Evolutionary conservation across 306 rosid genomes (phyloP).

Genomic region (Malus sylvestris): DNA sequence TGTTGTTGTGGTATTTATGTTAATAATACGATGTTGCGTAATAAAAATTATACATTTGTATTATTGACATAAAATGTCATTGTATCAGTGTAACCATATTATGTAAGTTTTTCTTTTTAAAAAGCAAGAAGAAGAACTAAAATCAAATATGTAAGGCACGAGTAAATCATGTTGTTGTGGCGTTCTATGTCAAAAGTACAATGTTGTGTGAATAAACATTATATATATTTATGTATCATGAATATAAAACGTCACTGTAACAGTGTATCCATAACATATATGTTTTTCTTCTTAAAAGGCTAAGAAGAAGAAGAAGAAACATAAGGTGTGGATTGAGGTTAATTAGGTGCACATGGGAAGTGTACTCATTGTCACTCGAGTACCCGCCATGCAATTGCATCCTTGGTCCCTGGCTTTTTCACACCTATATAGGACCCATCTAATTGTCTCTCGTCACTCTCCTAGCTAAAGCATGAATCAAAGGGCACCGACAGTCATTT

Average conservation of each 20-base stretch:
- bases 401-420: background rate
- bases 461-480: background rate
- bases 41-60: too few relatives aligned
- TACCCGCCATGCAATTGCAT: conserved; percentile 23
- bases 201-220: too few relatives aligned
- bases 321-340: background rate
- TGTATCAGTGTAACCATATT: too few relatives aligned
- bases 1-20: background rate
- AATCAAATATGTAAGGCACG: too few relatives aligned
- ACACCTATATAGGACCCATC: background rate
- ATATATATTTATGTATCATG: too few relatives aligned
- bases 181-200: too few relatives aligned
- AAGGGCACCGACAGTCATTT: conserved; percentile 4
- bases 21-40: too few relatives aligned
- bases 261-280: too few relatives aligned
- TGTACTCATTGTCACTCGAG: conserved; percentile 46
- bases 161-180: too few relatives aligned
- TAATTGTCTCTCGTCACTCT: background rate
- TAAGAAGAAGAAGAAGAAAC: background rate
- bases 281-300: background rate
- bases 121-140: conserved; percentile 1
- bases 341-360: conserved; percentile 45
- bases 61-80: too few relatives aligned
- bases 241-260: too few relatives aligned
- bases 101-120: background rate